These are phyloP conservation scores for Wallemia ichthyophaga DNA, from an alignment of 1,284 basidiomycete genomes.

Conservation along the genomic window DNA sequence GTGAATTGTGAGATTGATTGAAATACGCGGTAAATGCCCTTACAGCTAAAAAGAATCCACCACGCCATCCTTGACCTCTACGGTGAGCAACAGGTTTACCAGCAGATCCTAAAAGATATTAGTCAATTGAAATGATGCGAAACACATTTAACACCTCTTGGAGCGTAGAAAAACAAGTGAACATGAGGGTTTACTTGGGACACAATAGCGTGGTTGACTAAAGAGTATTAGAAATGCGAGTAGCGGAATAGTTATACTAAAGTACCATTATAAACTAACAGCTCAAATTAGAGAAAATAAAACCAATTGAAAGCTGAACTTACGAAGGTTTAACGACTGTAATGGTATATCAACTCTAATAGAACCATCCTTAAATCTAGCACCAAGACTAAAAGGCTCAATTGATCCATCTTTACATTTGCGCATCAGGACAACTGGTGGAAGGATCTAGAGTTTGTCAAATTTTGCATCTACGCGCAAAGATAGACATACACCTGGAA, in stretches of 20 bases:
- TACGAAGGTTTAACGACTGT: conserved; percentile 51
- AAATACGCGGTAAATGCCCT: neutral
- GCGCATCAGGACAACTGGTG: conserved; percentile 64
- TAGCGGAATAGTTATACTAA: conserved; percentile 1
- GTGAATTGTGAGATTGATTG: too few relatives aligned
- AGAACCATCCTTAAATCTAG: conserved; percentile 69
- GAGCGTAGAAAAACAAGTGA: conserved; percentile 91
- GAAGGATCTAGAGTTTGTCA: neutral
- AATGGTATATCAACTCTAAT: conserved; percentile 80
- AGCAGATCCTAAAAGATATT: conserved; percentile 16
- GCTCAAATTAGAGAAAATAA: neutral
- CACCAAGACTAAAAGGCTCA: conserved; percentile 81
- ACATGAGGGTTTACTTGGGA: conserved; percentile 94
- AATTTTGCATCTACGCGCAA: neutral
- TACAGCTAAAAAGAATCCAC: conserved; percentile 38
- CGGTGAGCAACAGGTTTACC: conserved; percentile 10
- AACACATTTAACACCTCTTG: conserved; percentile 18
- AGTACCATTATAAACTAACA: conserved; percentile 1
- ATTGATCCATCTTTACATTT: conserved; percentile 56
- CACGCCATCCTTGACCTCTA: conserved; percentile 7
- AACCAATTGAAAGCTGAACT: conserved; percentile 45
- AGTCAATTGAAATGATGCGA: neutral
- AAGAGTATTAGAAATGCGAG: conserved; percentile 14
- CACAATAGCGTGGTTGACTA: conserved; percentile 75
- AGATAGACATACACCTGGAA: conserved; percentile 13